Evolutionary conservation across 345 rosid species (phyloP), one percentile per base, ranked within the genome.

Genomic region (Euphorbia tirucalli): DNA sequence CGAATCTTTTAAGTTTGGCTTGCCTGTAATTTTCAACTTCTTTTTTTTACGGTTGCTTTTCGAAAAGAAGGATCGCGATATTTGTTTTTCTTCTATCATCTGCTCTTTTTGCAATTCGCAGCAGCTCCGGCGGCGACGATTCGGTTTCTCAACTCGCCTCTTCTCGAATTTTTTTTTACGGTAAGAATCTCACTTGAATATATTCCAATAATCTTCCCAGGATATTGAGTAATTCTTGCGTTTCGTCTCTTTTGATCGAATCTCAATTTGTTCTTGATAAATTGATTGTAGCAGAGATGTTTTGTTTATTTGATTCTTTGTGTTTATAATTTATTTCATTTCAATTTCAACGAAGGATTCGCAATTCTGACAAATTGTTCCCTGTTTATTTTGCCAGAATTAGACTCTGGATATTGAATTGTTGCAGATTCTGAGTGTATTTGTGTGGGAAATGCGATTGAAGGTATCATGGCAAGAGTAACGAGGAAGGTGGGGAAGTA

Each of bases 401-500:
- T 52, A 52, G 41, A 48, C 7, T 50, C 56, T 32, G 61, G 35
- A 2, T 35, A 35, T 37, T 49, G 24, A 15, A 54, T 30, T 22
- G 41, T 48, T 22, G 61, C 62, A 32, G 62, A 22, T 13, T 43
- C 49, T 46, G 31, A 27, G 55, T 22, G 63, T 15, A 28, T 61
- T 57, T 57, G 31, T 16, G 49, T 14, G 60, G 49, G 52, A 66
- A 65, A 80, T 81, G 79, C 73, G 30, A 64, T 65, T 60, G 18
- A 43, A 67, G 71, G 58, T 50, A 81, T 55, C 61, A 87, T 79
- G 88, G 76, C 62, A 75, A 84, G 74, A 27, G 70, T 74, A 61
- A 75, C 80, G 71, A 84, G 91, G 69, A 92, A 62, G 67, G 75
- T 91, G 15, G 98, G 96, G 14, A 91, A 89, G 77, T 94, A 90